Conservation (phyloP, 129 eudicot genomes). For the Ambrosia artemisiifolia region DNA sequence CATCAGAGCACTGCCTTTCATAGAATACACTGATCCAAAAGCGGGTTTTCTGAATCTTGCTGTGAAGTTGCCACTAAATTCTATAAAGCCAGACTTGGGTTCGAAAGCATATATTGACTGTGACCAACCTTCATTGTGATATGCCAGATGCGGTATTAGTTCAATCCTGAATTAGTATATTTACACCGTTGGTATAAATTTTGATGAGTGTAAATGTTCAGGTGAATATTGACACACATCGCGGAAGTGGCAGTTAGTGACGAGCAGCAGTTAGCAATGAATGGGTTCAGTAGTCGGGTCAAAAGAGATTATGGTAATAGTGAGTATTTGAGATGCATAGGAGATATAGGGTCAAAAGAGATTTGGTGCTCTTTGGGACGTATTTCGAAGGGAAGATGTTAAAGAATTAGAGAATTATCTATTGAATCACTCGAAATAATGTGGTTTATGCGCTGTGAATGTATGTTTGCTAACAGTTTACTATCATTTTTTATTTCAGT, state of each 20-base stretch:
- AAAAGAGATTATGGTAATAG: too few relatives aligned
- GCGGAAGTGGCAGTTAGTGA: too few relatives aligned
- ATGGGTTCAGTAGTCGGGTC: too few relatives aligned
- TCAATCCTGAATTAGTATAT: neutral
- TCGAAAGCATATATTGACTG: slow-evolving; percentile 77
- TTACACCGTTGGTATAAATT: too few relatives aligned
- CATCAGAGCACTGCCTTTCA: slow-evolving; percentile 63
- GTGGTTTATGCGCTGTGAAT: slow-evolving; percentile 16
- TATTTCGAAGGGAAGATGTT: slow-evolving; percentile 72
- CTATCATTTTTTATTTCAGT: neutral
- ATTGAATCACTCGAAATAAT: slow-evolving; percentile 47
- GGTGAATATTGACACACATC: too few relatives aligned
- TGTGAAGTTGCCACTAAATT: slow-evolving; percentile 46
- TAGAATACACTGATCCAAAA: slow-evolving; percentile 71
- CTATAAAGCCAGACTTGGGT: slow-evolving; percentile 63
- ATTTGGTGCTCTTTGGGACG: slow-evolving; percentile 78
- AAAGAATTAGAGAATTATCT: slow-evolving; percentile 52
- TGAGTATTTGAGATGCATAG: neutral
- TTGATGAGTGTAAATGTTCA: too few relatives aligned
- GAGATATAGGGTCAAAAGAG: slow-evolving; percentile 13
- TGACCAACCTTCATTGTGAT: slow-evolving; percentile 41
- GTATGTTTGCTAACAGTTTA: slow-evolving; percentile 12
- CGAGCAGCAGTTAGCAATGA: too few relatives aligned
- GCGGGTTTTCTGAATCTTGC: slow-evolving; percentile 62
- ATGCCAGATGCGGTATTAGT: slow-evolving; percentile 80